phyloP scores from a whole-genome alignment of 768 basidiomycete species.

The Cystobasidium ongulense region DNA sequence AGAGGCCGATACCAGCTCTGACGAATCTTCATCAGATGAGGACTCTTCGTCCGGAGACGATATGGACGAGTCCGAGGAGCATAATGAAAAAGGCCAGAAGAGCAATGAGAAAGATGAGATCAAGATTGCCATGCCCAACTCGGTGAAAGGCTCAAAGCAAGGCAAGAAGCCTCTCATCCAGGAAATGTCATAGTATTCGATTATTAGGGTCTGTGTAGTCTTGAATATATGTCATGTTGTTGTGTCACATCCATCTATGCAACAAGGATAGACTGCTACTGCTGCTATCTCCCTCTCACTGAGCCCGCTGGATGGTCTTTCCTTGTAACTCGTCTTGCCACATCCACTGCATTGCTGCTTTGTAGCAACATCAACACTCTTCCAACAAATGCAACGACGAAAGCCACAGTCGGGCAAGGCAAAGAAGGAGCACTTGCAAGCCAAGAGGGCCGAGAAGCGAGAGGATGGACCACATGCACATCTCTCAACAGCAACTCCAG shows the following conservation, averaged over 20 bases:
- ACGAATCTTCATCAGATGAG: background rate
- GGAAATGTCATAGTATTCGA: background rate
- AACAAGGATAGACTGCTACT: too few relatives aligned
- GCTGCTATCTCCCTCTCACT: too few relatives aligned
- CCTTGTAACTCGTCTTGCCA: too few relatives aligned
- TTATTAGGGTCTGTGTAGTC: background rate
- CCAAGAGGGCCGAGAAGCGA: background rate
- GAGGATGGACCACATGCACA: background rate
- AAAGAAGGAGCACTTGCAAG: slow-evolving; percentile 16
- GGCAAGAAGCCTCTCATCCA: background rate
- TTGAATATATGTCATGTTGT: background rate
- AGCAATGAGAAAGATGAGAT: background rate
- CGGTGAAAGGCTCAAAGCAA: background rate
- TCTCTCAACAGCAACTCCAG: background rate
- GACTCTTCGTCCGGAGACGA: background rate
- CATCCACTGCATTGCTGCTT: background rate
- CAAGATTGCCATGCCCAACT: background rate
- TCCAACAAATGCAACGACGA: background rate
- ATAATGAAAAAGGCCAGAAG: background rate
- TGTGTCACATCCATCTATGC: background rate
- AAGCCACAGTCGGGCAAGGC: slow-evolving; percentile 18
- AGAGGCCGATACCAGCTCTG: background rate
- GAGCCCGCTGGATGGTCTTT: too few relatives aligned
- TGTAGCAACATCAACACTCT: background rate
- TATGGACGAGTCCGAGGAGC: background rate